These are phyloP conservation scores for Fomitopsis serialis DNA, from an alignment of 768 basidiomycete species.

Conservation along the genomic window DNA sequence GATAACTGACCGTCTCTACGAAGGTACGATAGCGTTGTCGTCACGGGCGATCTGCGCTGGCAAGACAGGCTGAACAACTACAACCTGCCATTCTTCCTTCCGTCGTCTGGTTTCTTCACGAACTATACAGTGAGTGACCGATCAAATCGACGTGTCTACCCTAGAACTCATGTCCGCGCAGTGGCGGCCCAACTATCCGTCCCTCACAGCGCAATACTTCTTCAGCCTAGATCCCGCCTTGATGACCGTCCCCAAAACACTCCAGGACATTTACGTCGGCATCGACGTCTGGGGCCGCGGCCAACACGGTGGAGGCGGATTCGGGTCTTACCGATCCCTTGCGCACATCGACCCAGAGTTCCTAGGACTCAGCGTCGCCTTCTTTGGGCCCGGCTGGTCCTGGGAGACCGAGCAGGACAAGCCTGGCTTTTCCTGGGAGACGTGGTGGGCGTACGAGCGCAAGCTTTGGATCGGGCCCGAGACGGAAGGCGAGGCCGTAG, in stretches of 20 bases:
- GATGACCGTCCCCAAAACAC: constrained; percentile 32
- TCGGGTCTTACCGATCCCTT: constrained; percentile 66
- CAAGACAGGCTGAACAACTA: constrained; percentile 67
- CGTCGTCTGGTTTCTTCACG: constrained; percentile 67
- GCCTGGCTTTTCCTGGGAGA: constrained; percentile 54
- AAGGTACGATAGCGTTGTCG: constrained; percentile 72
- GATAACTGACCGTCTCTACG: background rate
- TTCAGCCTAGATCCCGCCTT: constrained; percentile 37
- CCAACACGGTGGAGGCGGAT: constrained; percentile 69
- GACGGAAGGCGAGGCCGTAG: constrained; percentile 31
- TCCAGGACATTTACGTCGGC: constrained; percentile 63
- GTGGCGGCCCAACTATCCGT: constrained; percentile 56
- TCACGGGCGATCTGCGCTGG: constrained; percentile 58
- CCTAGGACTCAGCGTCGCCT: constrained; percentile 66
- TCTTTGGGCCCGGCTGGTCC: constrained; percentile 82
- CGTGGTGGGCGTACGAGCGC: constrained; percentile 72
- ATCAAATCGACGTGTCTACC: background rate
- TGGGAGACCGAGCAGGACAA: constrained; percentile 70
- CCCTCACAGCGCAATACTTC: constrained; percentile 52
- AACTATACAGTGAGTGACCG: constrained; percentile 64
- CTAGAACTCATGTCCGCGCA: constrained; percentile 19
- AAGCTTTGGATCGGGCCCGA: constrained; percentile 66
- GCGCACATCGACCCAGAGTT: constrained; percentile 50
- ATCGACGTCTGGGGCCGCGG: constrained; percentile 82
- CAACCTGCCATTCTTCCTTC: constrained; percentile 75